A percentile compares a stretch with the other conserved stretches of the same genome.
Conservation (phyloP, 2,329 filamentous ascomycete species). For the Fusarium beomiforme region DNA sequence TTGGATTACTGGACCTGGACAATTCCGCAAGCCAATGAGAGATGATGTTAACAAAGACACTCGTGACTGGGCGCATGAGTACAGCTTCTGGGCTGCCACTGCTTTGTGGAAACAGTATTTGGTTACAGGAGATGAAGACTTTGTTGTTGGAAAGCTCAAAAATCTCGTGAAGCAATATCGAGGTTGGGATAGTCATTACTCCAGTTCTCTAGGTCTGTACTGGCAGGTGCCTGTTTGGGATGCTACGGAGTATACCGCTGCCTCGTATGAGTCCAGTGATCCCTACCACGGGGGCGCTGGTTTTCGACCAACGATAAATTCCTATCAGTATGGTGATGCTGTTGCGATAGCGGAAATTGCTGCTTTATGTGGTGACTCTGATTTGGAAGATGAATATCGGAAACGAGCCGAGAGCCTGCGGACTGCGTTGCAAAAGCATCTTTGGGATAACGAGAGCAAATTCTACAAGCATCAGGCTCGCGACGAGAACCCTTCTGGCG, state of each 20-base stretch:
- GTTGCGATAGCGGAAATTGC: background rate
- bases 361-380: background rate
- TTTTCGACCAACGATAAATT: background rate
- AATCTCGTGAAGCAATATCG: slow-evolving; percentile 6
- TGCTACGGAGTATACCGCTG: background rate
- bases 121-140: background rate
- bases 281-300: background rate
- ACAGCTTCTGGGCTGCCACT: slow-evolving; percentile 2
- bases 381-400: background rate
- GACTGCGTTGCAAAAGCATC: background rate
- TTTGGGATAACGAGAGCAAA: background rate
- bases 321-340: background rate
- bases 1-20: background rate
- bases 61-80: background rate
- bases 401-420: background rate
- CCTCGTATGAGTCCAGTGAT: background rate
- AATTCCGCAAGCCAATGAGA: background rate
- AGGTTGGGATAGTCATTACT: background rate
- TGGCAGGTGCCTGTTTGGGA: slow-evolving; percentile 3
- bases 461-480: background rate
- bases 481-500: background rate
- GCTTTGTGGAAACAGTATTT: background rate
- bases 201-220: background rate
- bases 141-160: background rate
- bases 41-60: background rate